Base-by-base conservation (phyloP, 495 filamentous ascomycete genomes). In the Aspergillus sparsus region DNA sequence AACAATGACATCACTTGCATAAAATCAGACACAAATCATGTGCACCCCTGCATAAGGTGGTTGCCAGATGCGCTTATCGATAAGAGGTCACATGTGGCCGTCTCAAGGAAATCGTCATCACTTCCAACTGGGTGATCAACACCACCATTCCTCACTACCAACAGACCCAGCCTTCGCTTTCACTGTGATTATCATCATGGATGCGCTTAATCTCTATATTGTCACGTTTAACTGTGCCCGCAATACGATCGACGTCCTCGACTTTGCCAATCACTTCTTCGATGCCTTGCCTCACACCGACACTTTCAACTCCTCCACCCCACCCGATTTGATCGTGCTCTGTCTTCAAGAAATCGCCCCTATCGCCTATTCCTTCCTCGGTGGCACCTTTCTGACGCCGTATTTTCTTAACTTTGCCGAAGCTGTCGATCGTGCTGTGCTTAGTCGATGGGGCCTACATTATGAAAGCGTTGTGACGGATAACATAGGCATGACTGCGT, bases 301-400 rank as follows among this genome's bases (percentile, higher is more conserved):
- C 18, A 57, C 46, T 56, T 55, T 55, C 55, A 66, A 21, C 57
- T 49, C 57, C 31, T 53, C 49, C 33, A 61, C 73, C 5, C 61
- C 74, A n/a, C 90, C 91, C 0, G 87, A 91, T 36, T 65, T 93
- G 44, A 80, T 93, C 57, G 83, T 90, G 62, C 78, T 88, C 66
- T 93, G 86, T 44, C 84, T 98, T 12, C 92, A 98, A 74, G 94
- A 98, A 73, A 82, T 97, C 59, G 90, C 92, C 6, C 94, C 95
- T 0, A 81, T 97, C 33, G 80, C 86, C 31, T 84, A 89, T 64
- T 81, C 91, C 13, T 94, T 98, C 68, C 85, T 98, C 8, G 93
- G 93, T n/a, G 88, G 90, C 47, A 86, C 88, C 15, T 86, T 86
- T 57, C 74, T 98, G n/a, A 74, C 74, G 10, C 86, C 88, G 0